Evolutionary conservation across 2,329 filamentous ascomycete species (phyloP).

Genomic region (Chaetothyriales sp.): DNA sequence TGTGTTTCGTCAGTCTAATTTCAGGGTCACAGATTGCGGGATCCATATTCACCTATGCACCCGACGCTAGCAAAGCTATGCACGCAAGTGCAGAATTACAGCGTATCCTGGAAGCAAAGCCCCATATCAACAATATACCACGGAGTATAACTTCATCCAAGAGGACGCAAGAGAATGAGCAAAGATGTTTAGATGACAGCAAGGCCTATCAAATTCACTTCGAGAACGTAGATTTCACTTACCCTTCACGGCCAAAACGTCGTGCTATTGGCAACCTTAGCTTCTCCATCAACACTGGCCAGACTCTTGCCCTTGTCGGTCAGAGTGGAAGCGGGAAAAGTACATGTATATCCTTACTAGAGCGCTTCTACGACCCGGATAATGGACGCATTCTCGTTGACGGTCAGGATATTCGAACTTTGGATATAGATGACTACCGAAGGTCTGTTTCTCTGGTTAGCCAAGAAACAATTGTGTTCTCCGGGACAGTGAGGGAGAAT

Average conservation of each 20-base stretch:
- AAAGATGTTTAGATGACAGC: too few relatives aligned
- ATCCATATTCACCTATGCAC: too few relatives aligned
- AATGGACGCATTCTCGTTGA: conserved; percentile 68
- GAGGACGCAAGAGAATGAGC: too few relatives aligned
- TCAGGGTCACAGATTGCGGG: too few relatives aligned
- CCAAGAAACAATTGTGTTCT: conserved; percentile 86
- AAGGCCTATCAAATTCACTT: too few relatives aligned
- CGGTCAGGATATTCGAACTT: conserved; percentile 58
- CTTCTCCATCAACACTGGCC: conserved; percentile 35
- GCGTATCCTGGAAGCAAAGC: too few relatives aligned
- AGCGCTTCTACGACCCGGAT: conserved; percentile 84
- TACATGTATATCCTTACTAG: conserved; percentile 77
- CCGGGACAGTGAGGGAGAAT: conserved; percentile 80
- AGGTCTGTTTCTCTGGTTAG: conserved; percentile 71
- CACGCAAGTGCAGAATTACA: too few relatives aligned
- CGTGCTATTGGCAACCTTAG: conserved; percentile 44
- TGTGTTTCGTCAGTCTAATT: too few relatives aligned
- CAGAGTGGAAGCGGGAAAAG: conserved; percentile 85
- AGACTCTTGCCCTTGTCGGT: conserved; percentile 60
- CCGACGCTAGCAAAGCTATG: too few relatives aligned
- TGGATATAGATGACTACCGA: conserved; percentile 70
- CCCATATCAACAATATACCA: too few relatives aligned
- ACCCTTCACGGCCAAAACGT: conserved; percentile 41
- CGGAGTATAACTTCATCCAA: too few relatives aligned
- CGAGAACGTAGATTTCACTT: conserved; percentile 49